These are phyloP conservation scores for Aspergillus candidus DNA, from an alignment of 2,329 filamentous ascomycete species.

Conservation along the genomic window DNA sequence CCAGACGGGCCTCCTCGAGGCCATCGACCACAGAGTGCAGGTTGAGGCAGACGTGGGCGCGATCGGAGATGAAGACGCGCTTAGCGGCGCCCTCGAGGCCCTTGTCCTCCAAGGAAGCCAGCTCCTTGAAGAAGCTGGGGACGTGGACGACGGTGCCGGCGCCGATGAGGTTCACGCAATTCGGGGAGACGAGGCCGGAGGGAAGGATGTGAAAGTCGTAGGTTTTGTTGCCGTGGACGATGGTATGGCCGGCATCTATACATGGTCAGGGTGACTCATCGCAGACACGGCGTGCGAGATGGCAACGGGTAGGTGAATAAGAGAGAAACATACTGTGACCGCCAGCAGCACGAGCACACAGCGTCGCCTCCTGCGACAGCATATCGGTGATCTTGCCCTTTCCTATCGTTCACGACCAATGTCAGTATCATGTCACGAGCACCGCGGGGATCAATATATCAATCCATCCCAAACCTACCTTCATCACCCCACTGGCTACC, in stretches of 20 bases:
- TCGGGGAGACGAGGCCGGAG: constrained; percentile 40
- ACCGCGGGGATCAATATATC: constrained; percentile 1
- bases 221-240: constrained; percentile 41
- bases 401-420: constrained; percentile 21
- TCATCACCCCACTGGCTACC: constrained; percentile 46
- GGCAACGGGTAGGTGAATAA: background rate
- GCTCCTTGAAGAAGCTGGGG: constrained; percentile 45
- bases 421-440: constrained; percentile 1
- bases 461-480: constrained; percentile 22
- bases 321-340: constrained; percentile 38
- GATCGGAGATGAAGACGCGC: constrained; percentile 43
- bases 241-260: constrained; percentile 43
- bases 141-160: constrained; percentile 44
- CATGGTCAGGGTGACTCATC: too few relatives aligned
- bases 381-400: constrained; percentile 47
- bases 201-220: constrained; percentile 48
- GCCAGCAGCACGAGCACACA: constrained; percentile 43
- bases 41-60: constrained; percentile 42
- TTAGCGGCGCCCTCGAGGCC: constrained; percentile 36
- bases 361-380: constrained; percentile 39
- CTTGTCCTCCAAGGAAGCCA: constrained; percentile 39
- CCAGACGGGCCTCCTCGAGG: constrained; percentile 40
- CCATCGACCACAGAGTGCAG: constrained; percentile 43
- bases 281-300: background rate
- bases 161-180: constrained; percentile 43